These are phyloP conservation scores for Metarhizium robertsii DNA, from an alignment of 2,329 filamentous ascomycete species.

Conservation along the genomic window DNA sequence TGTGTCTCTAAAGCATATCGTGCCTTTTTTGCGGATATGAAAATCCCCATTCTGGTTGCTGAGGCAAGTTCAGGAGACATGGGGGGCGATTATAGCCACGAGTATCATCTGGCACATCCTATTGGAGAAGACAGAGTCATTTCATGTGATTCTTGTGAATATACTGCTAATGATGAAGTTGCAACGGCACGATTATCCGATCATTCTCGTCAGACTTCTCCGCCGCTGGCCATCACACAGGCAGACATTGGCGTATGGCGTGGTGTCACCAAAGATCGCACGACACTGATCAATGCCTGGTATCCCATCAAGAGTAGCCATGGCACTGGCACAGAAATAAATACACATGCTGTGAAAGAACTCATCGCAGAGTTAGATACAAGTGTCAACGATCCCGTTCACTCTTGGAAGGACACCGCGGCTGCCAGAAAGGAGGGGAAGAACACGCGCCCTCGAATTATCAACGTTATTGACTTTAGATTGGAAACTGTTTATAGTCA, in stretches of 20 bases:
- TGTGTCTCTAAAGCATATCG: conserved; percentile 66
- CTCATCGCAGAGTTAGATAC: conserved; percentile 61
- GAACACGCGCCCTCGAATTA: conserved; percentile 8
- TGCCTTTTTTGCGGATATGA: conserved; percentile 71
- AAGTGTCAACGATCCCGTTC: conserved; percentile 50
- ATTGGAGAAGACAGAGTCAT: conserved; percentile 83
- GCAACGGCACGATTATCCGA: conserved; percentile 31
- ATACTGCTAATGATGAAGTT: conserved; percentile 84
- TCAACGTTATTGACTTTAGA: conserved; percentile 27
- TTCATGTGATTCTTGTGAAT: conserved; percentile 62
- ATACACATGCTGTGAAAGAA: conserved; percentile 53
- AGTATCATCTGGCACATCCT: conserved; percentile 76
- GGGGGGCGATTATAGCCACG: conserved; percentile 86
- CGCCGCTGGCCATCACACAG: neutral
- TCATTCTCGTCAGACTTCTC: neutral
- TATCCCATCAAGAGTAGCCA: conserved; percentile 34
- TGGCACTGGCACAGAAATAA: conserved; percentile 27
- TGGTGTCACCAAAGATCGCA: conserved; percentile 58
- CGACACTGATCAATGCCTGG: conserved; percentile 61
- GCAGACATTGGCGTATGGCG: conserved; percentile 40
- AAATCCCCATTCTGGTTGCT: conserved; percentile 74
- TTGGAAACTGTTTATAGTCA: conserved; percentile 16
- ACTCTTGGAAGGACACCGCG: conserved; percentile 40
- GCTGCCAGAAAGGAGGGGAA: neutral
- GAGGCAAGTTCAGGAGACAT: conserved; percentile 94